Base-by-base conservation (phyloP, 1,284 basidiomycete genomes). In the Ceratobasidium sp. region DNA sequence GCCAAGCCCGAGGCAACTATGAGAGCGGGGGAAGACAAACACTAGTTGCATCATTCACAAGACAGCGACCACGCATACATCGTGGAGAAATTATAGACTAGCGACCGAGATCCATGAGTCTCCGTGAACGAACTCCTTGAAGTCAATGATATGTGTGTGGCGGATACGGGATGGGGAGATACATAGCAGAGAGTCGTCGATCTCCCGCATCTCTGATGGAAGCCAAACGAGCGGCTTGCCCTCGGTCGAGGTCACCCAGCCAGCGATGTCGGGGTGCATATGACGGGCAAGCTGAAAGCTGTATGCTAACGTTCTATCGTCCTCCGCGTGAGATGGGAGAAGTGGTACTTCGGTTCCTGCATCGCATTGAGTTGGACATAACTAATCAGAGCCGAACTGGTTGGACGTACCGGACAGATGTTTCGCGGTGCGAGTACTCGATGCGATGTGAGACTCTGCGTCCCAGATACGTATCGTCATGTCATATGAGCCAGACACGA, bases 301-400 rank as follows among this genome's bases (percentile, higher is more conserved):
- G 7, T 17, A 6, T 1, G n/a, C 47, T 20, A 49, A 20, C 7
- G n/a, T 2, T 20, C 20, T 49, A 20, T n/a, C 17, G 20, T n/a
- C 47, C 7, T 45, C 75, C 15, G 75, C 68, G 7, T 33, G 26
- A 11, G 64, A 42, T 23, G 71, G 47, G 64, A 75, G 76, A 11
- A 76, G 28, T 47, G 56, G 56, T 31, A 69, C 3, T 26, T 56
- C 13, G 77, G 76, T 28, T 28, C 65, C 31, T 76, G 42, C 17
- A 49, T 13, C n/a, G 39, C 49, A 23, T 20, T 81, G 79, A 47
- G 17, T 45, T 83, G 85, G 77, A 85, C 84, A 26, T 82, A 81
- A 26, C 82, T 83, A 61, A 86, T 81, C 42, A 83, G 82, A 63
- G 86, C 83, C 31, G 82, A 82, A 5, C 79, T 81, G 10, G 85